These are phyloP conservation scores for Ilex aquifolium DNA, from an alignment of 257 asterid genomes.

Conservation along the genomic window DNA sequence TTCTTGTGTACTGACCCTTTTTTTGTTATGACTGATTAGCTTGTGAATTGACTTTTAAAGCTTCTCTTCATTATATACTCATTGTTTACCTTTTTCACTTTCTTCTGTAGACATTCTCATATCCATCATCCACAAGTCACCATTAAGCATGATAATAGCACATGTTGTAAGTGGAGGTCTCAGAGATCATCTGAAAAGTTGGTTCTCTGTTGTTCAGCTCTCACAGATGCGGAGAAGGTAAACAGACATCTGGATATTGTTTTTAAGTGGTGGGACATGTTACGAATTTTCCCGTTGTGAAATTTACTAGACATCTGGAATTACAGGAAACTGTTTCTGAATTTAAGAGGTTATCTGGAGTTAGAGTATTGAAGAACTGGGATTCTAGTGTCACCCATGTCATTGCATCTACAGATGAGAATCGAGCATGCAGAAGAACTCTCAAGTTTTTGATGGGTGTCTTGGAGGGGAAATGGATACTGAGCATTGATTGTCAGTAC, in stretches of 20 bases:
- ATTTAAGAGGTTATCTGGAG: constrained; percentile 46
- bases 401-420: constrained; percentile 71
- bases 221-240: constrained; percentile 63
- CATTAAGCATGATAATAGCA: constrained; percentile 24
- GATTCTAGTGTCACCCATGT: constrained; percentile 73
- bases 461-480: constrained; percentile 90
- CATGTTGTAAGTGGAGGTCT: constrained; percentile 37
- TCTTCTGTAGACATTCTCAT: constrained; percentile 33
- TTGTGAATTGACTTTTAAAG: background rate
- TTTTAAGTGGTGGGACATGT: constrained; percentile 1
- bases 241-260: constrained; percentile 8
- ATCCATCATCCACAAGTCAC: constrained; percentile 20
- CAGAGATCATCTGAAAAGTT: constrained; percentile 41
- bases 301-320: constrained; percentile 4
- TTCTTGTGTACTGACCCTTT: background rate
- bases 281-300: background rate
- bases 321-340: constrained; percentile 54
- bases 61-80: background rate
- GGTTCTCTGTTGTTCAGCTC: constrained; percentile 77
- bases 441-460: constrained; percentile 86
- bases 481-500: constrained; percentile 65
- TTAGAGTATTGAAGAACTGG: constrained; percentile 62
- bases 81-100: background rate
- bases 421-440: constrained; percentile 84
- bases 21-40: background rate